Percentiles rank a stretch among this genome's conserved stretches.
Evolutionary conservation across 129 eudicot genomes (phyloP).

Genomic region (Artemisia annua): DNA sequence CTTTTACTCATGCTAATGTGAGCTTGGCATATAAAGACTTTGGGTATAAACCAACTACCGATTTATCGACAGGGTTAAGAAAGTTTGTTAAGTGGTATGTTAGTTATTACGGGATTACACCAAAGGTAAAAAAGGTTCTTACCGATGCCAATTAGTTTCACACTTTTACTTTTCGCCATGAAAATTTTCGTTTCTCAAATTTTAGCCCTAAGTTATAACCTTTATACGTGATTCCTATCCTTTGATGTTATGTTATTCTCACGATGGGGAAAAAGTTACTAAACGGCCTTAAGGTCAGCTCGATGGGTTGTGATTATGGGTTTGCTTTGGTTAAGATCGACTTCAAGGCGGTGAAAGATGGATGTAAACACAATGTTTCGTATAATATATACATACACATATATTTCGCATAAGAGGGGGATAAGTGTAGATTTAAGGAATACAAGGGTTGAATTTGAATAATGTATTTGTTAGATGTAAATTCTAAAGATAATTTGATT

Average conservation of each 20-base stretch:
- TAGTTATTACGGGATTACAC: constrained; percentile 57
- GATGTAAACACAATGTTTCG: background rate
- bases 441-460: constrained; percentile 31
- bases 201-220: constrained; percentile 6
- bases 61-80: constrained; percentile 60
- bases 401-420: constrained; percentile 20
- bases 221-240: constrained; percentile 3
- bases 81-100: constrained; percentile 80
- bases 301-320: background rate
- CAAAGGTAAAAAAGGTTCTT: constrained; percentile 51
- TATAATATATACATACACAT: constrained; percentile 10
- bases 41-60: constrained; percentile 79
- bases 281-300: background rate
- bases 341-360: background rate
- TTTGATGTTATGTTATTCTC: background rate
- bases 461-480: constrained; percentile 33
- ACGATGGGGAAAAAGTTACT: background rate
- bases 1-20: constrained; percentile 74
- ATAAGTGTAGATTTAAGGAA: constrained; percentile 26
- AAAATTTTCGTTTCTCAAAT: background rate
- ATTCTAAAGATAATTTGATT: constrained; percentile 25
- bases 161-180: constrained; percentile 15
- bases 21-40: constrained; percentile 59
- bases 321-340: background rate
- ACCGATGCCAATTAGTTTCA: constrained; percentile 1